Base-by-base conservation (phyloP, 176 grass and related monocot species). In the Dendrocalamus sinicus region DNA sequence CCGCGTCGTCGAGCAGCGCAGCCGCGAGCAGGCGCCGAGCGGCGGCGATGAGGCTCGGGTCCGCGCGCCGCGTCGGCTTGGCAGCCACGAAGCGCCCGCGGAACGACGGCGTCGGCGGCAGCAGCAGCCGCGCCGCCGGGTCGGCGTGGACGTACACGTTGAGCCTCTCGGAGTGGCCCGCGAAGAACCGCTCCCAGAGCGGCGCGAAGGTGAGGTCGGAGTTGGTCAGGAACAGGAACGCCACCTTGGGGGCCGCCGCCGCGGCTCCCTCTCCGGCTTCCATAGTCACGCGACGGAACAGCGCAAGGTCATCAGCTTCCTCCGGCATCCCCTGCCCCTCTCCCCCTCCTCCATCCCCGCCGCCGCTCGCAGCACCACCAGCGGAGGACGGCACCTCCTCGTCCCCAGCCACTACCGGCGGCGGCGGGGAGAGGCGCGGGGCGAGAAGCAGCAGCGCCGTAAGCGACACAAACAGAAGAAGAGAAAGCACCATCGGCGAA, bases 131-230 rank as follows among this genome's bases (percentile, higher is more conserved):
- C 22, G 30, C 41, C 20, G 87, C 1, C 40, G 93, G 93, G 75
- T 98, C 95, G 10, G 90, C 88, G 86, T 98, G 96, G 64, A 98
- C 83, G 81, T 98, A 98, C 4, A 98, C 84, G 89, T 48, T 94
- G 61, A 94, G 24, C 0, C 55, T 65, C 1, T 67, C 23, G 1
- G 32, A 79, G 69, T 95, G 86, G 1, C 94, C 94, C 13, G 67
- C 70, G 75, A 98, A 98, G 89, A 94, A 98, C 10, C 58, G 78
- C 76, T 92, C 93, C 96, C 96, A 98, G 6, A 98, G 86, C 30
- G 91, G 93, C 22, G 91, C 86, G 89, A 98, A 95, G 72, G 76
- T 81, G 85, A 98, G 89, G 80, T 95, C 90, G 8, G 93, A 89
- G 81, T 87, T 94, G 32, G 96, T 95, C 3, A 98, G 86, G 86